A percentile compares a stretch with the other conserved stretches of the same genome.
phyloP scores from a whole-genome alignment of 768 basidiomycete genomes.

The Nidularia pulvinata region DNA sequence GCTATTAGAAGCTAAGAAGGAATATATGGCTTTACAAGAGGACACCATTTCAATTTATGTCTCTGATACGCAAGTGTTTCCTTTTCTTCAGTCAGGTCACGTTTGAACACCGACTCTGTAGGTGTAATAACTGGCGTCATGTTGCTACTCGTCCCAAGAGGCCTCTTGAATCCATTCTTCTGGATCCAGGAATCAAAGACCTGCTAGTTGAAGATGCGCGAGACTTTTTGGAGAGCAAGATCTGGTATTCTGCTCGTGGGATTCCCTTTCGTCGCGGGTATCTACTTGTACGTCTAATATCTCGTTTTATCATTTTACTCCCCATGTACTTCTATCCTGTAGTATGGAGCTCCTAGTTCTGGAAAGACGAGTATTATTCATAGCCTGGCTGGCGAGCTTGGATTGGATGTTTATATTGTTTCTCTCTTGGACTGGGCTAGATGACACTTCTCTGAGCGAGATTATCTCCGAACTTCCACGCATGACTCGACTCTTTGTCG shows the following conservation, averaged over 20 bases:
- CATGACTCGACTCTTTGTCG: slow-evolving; percentile 7
- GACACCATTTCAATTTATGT: slow-evolving; percentile 52
- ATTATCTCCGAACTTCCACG: slow-evolving; percentile 65
- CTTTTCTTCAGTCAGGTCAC: not conserved
- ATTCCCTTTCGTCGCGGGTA: slow-evolving; percentile 85
- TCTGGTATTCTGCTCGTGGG: slow-evolving; percentile 76
- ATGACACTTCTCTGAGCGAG: slow-evolving; percentile 57
- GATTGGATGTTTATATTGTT: slow-evolving; percentile 71
- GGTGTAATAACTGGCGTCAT: slow-evolving; percentile 47
- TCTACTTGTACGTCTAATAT: slow-evolving; percentile 39
- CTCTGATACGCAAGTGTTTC: slow-evolving; percentile 32
- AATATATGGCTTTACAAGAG: slow-evolving; percentile 50
- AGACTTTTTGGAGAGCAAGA: slow-evolving; percentile 68
- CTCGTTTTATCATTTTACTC: not conserved
- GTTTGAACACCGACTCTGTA: not conserved
- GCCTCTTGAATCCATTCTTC: slow-evolving; percentile 62
- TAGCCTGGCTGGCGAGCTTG: slow-evolving; percentile 75
- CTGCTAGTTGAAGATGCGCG: slow-evolving; percentile 64
- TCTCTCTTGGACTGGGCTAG: slow-evolving; percentile 59
- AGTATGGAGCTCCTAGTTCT: slow-evolving; percentile 76
- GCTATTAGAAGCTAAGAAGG: slow-evolving; percentile 51
- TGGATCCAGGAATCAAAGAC: slow-evolving; percentile 71
- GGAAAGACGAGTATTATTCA: slow-evolving; percentile 84
- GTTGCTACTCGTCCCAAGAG: slow-evolving; percentile 64
- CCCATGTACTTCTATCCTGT: not conserved